Conservation (phyloP, 345 rosid genomes). For the Linum lewisii region DNA sequence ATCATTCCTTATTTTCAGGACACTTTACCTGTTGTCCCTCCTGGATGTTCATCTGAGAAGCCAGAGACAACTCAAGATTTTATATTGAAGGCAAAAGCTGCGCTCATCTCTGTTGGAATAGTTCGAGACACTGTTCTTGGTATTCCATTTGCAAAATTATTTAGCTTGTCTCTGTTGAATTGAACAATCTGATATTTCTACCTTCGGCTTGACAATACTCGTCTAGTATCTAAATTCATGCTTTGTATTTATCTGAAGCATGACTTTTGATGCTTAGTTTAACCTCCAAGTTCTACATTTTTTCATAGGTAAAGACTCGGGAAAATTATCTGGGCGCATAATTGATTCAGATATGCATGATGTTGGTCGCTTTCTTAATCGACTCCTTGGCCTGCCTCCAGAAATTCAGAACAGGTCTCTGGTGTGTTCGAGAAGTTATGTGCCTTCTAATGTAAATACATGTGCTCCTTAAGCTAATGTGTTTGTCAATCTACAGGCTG, state of each 20-base stretch:
- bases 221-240: neutral
- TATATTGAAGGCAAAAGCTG: conserved; percentile 83
- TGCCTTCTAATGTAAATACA: conserved; percentile 6
- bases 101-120: conserved; percentile 94
- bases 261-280: neutral
- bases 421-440: conserved; percentile 11
- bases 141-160: conserved; percentile 18
- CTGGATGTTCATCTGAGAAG: conserved; percentile 81
- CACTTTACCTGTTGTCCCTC: conserved; percentile 81
- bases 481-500: conserved; percentile 43
- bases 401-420: conserved; percentile 87
- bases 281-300: neutral
- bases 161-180: neutral
- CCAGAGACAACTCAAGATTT: conserved; percentile 78
- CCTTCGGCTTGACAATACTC: neutral
- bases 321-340: conserved; percentile 84
- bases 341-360: conserved; percentile 99
- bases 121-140: conserved; percentile 83
- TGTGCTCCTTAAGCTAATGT: conserved; percentile 18
- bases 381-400: conserved; percentile 91
- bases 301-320: conserved; percentile 60
- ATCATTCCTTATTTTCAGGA: conserved; percentile 49
- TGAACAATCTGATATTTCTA: conserved; percentile 6
- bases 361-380: conserved; percentile 89
- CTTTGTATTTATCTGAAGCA: neutral